Evolutionary conservation across 2,329 filamentous ascomycete genomes (phyloP).

Genomic region (Cladobotryum protrusum): DNA sequence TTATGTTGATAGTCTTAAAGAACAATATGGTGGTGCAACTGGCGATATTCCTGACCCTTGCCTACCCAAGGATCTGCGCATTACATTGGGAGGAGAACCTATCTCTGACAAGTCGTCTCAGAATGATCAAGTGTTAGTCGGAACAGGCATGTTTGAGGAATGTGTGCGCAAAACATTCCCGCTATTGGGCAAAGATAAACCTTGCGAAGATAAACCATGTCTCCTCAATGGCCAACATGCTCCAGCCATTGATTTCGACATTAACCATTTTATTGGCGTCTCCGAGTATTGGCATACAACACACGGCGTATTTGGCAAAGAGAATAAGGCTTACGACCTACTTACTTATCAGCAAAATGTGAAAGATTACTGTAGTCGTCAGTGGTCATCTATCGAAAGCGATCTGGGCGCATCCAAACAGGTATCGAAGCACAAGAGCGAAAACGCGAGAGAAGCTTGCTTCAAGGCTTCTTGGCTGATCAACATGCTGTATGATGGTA

Average conservation of each 20-base stretch:
- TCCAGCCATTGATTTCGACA: conserved; percentile 90
- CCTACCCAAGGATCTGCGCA: conserved; percentile 69
- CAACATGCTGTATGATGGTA: conserved; percentile 91
- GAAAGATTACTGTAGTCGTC: conserved; percentile 73
- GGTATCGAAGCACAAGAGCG: conserved; percentile 68
- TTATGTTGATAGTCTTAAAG: conserved; percentile 72
- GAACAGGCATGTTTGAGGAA: conserved; percentile 81
- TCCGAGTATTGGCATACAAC: conserved; percentile 99
- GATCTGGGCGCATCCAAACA: conserved; percentile 63
- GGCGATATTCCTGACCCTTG: conserved; percentile 84
- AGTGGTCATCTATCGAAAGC: conserved; percentile 71
- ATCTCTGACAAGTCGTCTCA: conserved; percentile 32
- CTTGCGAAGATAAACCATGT: conserved; percentile 78
- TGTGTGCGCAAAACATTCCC: conserved; percentile 79
- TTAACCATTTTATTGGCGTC: conserved; percentile 96
- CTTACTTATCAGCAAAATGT: conserved; percentile 83
- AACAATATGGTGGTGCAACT: conserved; percentile 52
- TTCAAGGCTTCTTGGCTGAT: conserved; percentile 99
- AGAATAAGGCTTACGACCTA: conserved; percentile 81
- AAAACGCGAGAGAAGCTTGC: conserved; percentile 79
- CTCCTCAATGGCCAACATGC: conserved; percentile 87
- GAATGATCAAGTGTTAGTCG: conserved; percentile 56
- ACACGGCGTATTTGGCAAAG: conserved; percentile 81
- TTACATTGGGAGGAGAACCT: conserved; percentile 62
- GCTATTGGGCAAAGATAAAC: conserved; percentile 79